Base-by-base conservation (phyloP, 768 basidiomycete species). In the Phylloporus sp. region DNA sequence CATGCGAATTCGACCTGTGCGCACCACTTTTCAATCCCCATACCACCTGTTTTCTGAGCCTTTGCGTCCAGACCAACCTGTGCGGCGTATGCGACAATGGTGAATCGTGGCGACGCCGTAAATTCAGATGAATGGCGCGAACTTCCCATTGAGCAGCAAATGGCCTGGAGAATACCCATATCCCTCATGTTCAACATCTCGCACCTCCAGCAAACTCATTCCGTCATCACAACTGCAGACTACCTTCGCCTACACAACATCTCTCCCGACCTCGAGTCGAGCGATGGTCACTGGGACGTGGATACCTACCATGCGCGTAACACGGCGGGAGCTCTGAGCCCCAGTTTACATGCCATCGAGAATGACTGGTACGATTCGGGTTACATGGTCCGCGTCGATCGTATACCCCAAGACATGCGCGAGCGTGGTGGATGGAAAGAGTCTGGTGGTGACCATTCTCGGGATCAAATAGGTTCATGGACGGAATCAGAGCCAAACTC, bases 161-260 rank as follows among this genome's bases (percentile, higher is more conserved):
- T 70, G 66, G 72, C 59, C 3, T 72, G 71, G 64, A 53, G 58
- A 29, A 51, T 73, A 52, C 67, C 69, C 2, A 67, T 67, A 45
- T 62, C 66, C 45, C 7, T 70, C 52, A 78, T 78, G 77, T 63
- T 78, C 51, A 72, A 79, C 58, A 41, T 78, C 13, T 68, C 75
- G 2, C 68, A 70, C 52, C 63, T 77, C 18, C 71, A 64, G 31
- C 52, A 60, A 38, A 57, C 61, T 0, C 69, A 77, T 28, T 56
- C 71, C 9, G 68, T 78, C 28, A 58, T 78, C 53, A 71, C 72
- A 2, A 64, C 68, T 18, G 60, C 70, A 5, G 77, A 77, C 16
- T 79, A 74, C 54, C 60, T 78, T 54, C 68, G 71, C 13, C 60
- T 77, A 26, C 72, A 79, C 34, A 64, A 66, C 23, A 65, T 71